Percentiles rank a stretch among this genome's conserved stretches.
Evolutionary conservation across 305 asterid species (phyloP).

Genomic region (Fraxinus platypoda): DNA sequence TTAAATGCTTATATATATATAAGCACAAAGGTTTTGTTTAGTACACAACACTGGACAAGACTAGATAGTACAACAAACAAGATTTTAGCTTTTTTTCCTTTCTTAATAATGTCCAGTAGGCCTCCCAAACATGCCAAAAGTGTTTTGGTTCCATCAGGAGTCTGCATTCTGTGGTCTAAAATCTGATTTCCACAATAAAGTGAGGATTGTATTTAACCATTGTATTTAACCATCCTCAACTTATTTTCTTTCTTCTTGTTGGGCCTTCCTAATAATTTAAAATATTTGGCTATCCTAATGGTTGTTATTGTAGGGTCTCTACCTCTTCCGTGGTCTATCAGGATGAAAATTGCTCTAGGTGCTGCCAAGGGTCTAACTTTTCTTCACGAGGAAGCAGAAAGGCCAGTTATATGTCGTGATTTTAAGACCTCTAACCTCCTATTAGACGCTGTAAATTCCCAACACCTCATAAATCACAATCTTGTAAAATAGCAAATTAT

Average conservation of each 20-base stretch:
- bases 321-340: conserved; percentile 50
- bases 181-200: background rate
- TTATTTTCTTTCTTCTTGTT: background rate
- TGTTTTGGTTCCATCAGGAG: background rate
- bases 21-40: background rate
- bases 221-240: background rate
- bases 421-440: conserved; percentile 94
- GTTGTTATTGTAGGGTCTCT: conserved; percentile 62
- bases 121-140: background rate
- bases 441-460: conserved; percentile 74
- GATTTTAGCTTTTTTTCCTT: background rate
- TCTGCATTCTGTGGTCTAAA: background rate
- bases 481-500: background rate
- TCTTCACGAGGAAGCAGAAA: conserved; percentile 96
- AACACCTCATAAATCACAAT: conserved; percentile 8
- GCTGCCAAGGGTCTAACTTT: conserved; percentile 96
- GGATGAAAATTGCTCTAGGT: background rate
- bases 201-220: background rate
- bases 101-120: background rate
- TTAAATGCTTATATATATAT: no score
- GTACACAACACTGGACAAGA: background rate
- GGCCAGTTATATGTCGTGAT: conserved; percentile 91
- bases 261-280: background rate
- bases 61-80: background rate
- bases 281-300: background rate